phyloP scores from a whole-genome alignment of 768 basidiomycete genomes.

The Lentinula raphanica region DNA sequence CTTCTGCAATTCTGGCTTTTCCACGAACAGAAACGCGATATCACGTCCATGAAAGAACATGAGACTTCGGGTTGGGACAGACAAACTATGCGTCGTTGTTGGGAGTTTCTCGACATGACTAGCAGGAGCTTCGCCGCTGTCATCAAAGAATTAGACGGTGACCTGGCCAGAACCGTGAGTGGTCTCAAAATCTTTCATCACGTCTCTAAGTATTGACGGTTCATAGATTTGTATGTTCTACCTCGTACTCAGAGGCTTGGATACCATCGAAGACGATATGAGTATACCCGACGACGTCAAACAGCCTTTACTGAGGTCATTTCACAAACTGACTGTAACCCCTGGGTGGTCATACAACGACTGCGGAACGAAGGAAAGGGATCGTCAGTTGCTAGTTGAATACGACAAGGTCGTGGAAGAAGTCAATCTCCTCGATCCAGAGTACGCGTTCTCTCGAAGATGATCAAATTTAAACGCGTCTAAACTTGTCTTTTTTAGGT shows the following conservation, averaged over 20 bases:
- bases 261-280: slow-evolving; percentile 99
- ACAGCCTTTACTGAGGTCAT: slow-evolving; percentile 76
- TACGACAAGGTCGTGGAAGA: slow-evolving; percentile 81
- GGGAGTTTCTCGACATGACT: slow-evolving; percentile 84
- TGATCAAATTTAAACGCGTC: slow-evolving; percentile 2
- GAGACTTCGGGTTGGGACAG: slow-evolving; percentile 85
- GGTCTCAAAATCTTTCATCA: slow-evolving; percentile 2
- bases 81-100: slow-evolving; percentile 80
- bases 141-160: slow-evolving; percentile 94
- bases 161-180: slow-evolving; percentile 84
- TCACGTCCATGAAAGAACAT: slow-evolving; percentile 69
- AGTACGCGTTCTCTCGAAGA: slow-evolving; percentile 35
- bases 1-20: slow-evolving; percentile 81
- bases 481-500: slow-evolving; percentile 33
- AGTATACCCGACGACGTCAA: slow-evolving; percentile 83
- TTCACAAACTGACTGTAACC: slow-evolving; percentile 73
- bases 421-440: slow-evolving; percentile 58
- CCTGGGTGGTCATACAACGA: slow-evolving; percentile 86
- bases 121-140: slow-evolving; percentile 89
- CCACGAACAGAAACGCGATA: slow-evolving; percentile 77
- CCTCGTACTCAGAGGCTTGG: slow-evolving; percentile 87
- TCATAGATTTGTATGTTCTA: slow-evolving; percentile 89
- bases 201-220: not conserved
- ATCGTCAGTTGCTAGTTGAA: slow-evolving; percentile 77
- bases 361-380: slow-evolving; percentile 82